phyloP scores from a whole-genome alignment of 139 green algal species.

The Coelastrella sp. region DNA sequence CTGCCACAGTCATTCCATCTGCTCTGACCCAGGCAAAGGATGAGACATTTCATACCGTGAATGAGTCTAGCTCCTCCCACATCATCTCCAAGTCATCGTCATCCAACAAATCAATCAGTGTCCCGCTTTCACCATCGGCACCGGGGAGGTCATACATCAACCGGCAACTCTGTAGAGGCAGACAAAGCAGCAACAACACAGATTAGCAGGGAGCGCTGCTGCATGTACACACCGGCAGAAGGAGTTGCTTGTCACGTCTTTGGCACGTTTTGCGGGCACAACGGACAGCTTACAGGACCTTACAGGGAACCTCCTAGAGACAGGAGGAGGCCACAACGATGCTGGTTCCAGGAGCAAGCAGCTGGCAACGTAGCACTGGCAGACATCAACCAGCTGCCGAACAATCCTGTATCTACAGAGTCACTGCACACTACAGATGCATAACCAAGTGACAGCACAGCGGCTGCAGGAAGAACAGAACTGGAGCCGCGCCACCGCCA shows the following conservation, averaged over 20 bases:
- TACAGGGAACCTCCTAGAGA: too few species aligned
- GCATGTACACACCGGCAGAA: background rate
- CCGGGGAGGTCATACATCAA: conserved; percentile 81
- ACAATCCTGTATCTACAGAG: too few species aligned
- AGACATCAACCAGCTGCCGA: too few species aligned
- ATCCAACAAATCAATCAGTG: conserved; percentile 77
- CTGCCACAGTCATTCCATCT: background rate
- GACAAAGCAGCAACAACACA: conserved; percentile 1
- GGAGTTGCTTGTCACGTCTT: background rate
- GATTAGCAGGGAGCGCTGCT: background rate
- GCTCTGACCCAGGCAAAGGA: too few species aligned
- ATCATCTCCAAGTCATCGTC: conserved; percentile 76
- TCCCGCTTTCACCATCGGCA: conserved; percentile 9
- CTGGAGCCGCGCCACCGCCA: background rate
- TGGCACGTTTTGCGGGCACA: too few species aligned
- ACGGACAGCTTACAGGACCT: too few species aligned
- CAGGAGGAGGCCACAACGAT: too few species aligned
- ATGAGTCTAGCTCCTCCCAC: conserved; percentile 76
- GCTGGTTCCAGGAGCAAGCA: too few species aligned
- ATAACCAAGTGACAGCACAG: too few species aligned
- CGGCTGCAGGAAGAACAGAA: background rate
- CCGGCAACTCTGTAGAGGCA: conserved; percentile 40
- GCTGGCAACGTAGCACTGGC: too few species aligned
- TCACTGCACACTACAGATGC: too few species aligned
- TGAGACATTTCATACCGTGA: background rate